phyloP scores from a whole-genome alignment of 1,284 basidiomycete species.

The Cutaneotrichosporon mucoides region DNA sequence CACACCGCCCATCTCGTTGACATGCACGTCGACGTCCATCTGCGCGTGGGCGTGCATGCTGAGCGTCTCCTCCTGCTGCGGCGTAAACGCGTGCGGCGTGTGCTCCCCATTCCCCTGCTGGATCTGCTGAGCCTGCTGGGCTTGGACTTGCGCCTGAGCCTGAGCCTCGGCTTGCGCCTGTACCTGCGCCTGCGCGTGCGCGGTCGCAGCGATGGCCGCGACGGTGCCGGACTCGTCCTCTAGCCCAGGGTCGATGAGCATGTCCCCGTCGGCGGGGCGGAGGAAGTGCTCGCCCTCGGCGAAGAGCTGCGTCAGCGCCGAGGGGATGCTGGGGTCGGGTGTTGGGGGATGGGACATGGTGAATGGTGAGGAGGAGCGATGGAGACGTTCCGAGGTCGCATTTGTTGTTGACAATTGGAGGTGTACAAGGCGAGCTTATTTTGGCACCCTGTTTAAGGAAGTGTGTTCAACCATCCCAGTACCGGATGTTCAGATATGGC shows the following conservation, averaged over 20 bases:
- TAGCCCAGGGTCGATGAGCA: conserved; percentile 11
- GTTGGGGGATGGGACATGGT: conserved; percentile 14
- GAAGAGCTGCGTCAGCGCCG: conserved; percentile 16
- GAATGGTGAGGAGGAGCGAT: not conserved
- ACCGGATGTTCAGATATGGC: too few species aligned
- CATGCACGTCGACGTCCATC: too few species aligned
- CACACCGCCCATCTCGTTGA: too few species aligned
- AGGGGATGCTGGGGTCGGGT: conserved; percentile 11
- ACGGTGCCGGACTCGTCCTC: not conserved
- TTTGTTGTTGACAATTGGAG: not conserved
- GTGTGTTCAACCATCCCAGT: too few species aligned
- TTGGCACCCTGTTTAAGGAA: too few species aligned
- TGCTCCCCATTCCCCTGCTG: too few species aligned
- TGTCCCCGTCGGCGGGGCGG: conserved; percentile 4
- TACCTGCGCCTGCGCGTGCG: not conserved
- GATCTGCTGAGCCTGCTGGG: too few species aligned
- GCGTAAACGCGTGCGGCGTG: too few species aligned
- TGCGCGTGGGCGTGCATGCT: too few species aligned
- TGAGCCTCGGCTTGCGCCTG: not conserved
- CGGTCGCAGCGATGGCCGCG: not conserved
- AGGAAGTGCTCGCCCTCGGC: conserved; percentile 16
- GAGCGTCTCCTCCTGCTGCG: too few species aligned
- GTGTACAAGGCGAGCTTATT: too few species aligned
- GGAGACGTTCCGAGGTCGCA: too few species aligned
- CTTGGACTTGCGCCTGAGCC: not conserved